Evolutionary conservation across 1,284 basidiomycete genomes (phyloP).

Genomic region (Pisolithus thermaeus): DNA sequence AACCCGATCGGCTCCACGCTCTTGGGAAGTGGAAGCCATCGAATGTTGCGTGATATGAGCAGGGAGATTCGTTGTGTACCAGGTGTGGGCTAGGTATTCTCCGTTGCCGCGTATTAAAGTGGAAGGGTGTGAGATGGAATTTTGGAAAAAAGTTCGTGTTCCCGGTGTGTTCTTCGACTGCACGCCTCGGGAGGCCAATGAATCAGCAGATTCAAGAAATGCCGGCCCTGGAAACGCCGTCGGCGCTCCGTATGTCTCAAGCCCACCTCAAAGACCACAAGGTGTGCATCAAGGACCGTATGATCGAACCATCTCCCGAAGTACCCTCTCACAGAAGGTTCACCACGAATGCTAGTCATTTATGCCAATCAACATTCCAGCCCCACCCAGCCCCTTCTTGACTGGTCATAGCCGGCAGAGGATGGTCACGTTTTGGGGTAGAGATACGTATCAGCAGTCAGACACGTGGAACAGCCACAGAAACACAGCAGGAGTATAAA

Average conservation of each 20-base stretch:
- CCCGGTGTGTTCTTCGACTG: too few species aligned
- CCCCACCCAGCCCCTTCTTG: not conserved
- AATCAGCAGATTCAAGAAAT: not conserved
- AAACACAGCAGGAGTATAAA: not conserved
- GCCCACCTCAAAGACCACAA: not conserved
- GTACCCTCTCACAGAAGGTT: not conserved
- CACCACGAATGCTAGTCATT: not conserved
- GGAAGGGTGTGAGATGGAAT: not conserved
- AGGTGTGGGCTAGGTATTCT: not conserved
- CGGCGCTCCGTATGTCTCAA: not conserved
- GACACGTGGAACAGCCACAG: not conserved
- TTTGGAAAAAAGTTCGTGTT: too few species aligned
- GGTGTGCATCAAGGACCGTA: not conserved
- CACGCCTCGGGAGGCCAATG: too few species aligned
- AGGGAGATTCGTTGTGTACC: not conserved
- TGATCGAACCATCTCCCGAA: not conserved
- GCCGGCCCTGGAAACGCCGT: not conserved
- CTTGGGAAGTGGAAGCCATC: not conserved
- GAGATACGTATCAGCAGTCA: not conserved
- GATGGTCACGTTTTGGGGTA: slow-evolving; percentile 1
- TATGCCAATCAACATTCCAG: not conserved
- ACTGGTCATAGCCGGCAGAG: not conserved
- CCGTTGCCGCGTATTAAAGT: not conserved
- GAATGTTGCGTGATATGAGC: not conserved
- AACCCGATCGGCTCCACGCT: not conserved